Percentiles rank a stretch among this genome's conserved stretches.
These are phyloP conservation scores for Phaffomyces thermotolerans DNA, from an alignment of 805 yeast species.

Conservation along the genomic window DNA sequence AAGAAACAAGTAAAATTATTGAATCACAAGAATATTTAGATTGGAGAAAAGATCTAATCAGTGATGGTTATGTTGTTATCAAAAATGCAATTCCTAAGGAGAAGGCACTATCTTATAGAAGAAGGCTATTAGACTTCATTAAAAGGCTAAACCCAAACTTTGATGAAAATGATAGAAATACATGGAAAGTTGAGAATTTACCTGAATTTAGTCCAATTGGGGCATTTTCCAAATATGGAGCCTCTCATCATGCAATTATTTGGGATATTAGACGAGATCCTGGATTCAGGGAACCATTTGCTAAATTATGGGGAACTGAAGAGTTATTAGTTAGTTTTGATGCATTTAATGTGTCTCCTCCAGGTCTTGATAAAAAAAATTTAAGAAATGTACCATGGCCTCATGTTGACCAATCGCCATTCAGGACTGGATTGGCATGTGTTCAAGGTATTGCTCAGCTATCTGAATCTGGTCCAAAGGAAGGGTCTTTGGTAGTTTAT, in stretches of 20 bases:
- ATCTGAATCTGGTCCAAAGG: constrained; percentile 22
- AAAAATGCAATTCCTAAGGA: constrained; percentile 24
- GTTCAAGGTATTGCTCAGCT: constrained; percentile 29
- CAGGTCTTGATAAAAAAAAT: constrained; percentile 16
- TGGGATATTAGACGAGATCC: constrained; percentile 28
- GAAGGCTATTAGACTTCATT: constrained; percentile 21
- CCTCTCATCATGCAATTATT: constrained; percentile 27
- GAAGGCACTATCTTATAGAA: constrained; percentile 20
- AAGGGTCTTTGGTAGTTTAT: constrained; percentile 28
- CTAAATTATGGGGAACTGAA: constrained; percentile 27
- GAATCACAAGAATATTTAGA: constrained; percentile 14
- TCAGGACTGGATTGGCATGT: constrained; percentile 24
- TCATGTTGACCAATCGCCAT: constrained; percentile 30
- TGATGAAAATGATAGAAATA: constrained; percentile 21
- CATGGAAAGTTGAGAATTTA: constrained; percentile 26
- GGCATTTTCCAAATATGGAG: constrained; percentile 15
- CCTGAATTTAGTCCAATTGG: constrained; percentile 20
- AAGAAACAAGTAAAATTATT: constrained; percentile 7
- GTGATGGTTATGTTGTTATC: constrained; percentile 28
- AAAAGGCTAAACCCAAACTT: constrained; percentile 16
- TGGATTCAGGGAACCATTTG: constrained; percentile 23
- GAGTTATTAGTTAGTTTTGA: constrained; percentile 29
- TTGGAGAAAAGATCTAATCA: constrained; percentile 25
- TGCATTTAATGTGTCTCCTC: constrained; percentile 25
- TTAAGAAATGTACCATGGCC: constrained; percentile 21